Evolutionary conservation across 2,329 filamentous ascomycete genomes (phyloP), one percentile per base, ranked within the genome.

Genomic region (Neocatenulostroma microsporum): DNA sequence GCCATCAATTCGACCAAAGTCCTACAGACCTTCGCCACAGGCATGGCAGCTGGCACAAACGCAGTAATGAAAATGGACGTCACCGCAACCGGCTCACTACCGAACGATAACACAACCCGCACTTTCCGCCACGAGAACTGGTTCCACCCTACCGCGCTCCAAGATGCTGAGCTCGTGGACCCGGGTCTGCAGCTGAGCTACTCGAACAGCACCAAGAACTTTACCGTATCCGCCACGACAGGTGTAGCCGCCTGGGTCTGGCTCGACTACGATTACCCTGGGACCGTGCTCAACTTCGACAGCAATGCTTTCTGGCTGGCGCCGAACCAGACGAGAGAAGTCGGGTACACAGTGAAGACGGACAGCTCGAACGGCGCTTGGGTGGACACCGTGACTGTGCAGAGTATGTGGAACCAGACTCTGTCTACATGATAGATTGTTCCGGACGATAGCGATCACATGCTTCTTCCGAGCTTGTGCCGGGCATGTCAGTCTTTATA

Each of bases 161-260:
- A 67, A 3, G 53, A 63, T 5, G 62, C 73, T 0, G 39, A 58
- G 4, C 53, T 76, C 6, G 59, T 66, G 1, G 69, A 76, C 47
- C 73, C 73, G 0, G 62, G 66, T 0, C 39, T 76, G 2, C 43
- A 56, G 6, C 32, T 72, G 3, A 54, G 47, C 1, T 61, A 64
- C 35, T 42, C 61, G 29, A 44, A 48, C 0, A 21, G 41, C 0
- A 53, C 46, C 0, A 45, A 49, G 3, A 60, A 55, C 3, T 74
- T 74, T 43, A 67, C 60, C 0, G 64, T 75, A 1, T 60, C 62
- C 21, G 70, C 72, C 0, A 67, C 56, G 11, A 59, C 43, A 1
- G 72, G 69, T 0, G 61, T 73, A 1, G 69, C 71, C 3, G 60
- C 70, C 3, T 75, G 70, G 58, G 73, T 72, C 1, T 76, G 72